phyloP scores from a whole-genome alignment of 2,329 filamentous ascomycete genomes.

The Lasiodiplodia sp. region DNA sequence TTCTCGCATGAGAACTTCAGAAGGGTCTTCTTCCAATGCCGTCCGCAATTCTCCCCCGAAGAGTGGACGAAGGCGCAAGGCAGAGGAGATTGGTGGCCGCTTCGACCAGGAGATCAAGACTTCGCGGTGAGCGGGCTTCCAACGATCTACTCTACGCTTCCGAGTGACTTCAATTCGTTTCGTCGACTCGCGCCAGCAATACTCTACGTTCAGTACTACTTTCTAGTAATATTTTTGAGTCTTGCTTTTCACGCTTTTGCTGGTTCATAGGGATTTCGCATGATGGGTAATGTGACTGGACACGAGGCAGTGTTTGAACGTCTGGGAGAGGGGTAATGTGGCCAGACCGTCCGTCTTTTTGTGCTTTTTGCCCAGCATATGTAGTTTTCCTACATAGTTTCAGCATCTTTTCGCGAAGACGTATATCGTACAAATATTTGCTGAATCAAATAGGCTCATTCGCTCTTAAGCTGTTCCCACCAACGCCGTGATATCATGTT shows the following conservation, averaged over 20 bases:
- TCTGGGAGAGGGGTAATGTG: background rate
- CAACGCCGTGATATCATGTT: constrained; percentile 29
- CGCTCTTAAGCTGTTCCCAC: constrained; percentile 1
- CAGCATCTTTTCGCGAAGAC: background rate
- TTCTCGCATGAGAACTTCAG: constrained; percentile 13
- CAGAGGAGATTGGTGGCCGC: background rate
- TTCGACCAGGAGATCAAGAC: constrained; percentile 2
- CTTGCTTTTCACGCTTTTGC: background rate
- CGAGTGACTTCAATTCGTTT: background rate
- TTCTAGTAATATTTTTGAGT: background rate
- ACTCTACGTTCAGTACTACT: background rate
- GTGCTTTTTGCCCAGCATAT: background rate
- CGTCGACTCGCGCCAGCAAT: background rate
- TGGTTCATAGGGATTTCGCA: background rate
- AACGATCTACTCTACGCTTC: background rate
- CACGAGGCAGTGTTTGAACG: background rate
- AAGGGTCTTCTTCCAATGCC: background rate
- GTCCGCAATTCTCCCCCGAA: background rate
- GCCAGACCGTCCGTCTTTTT: background rate
- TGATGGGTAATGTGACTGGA: background rate
- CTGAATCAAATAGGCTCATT: background rate
- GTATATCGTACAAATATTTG: constrained; percentile 16
- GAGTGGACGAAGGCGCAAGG: background rate
- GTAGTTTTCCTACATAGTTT: background rate
- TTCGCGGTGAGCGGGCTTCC: background rate